Evolutionary conservation across 441 rosid genomes (phyloP).

Genomic region (Populus trichocarpa): DNA sequence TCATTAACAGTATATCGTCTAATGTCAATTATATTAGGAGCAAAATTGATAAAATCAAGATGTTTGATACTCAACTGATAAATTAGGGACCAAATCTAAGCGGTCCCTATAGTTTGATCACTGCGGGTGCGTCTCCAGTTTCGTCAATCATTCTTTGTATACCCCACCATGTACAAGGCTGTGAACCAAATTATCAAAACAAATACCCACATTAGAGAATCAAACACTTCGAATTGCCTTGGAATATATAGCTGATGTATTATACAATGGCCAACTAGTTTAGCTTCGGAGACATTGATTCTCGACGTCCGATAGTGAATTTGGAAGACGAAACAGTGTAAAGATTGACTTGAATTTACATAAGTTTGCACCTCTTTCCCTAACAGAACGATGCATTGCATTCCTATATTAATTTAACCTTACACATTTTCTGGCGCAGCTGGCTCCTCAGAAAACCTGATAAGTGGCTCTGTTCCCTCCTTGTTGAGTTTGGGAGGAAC

Average conservation of each 20-base stretch:
- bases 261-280: not conserved
- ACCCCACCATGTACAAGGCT: too few relatives aligned
- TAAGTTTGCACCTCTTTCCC: not conserved
- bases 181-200: not conserved
- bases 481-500: constrained; percentile 24
- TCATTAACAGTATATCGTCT: too few relatives aligned
- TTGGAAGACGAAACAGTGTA: not conserved
- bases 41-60: too few relatives aligned
- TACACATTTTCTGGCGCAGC: constrained; percentile 41
- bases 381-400: not conserved
- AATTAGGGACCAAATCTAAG: too few relatives aligned
- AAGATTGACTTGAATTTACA: not conserved
- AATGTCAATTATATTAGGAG: too few relatives aligned
- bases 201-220: not conserved
- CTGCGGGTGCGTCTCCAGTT: too few relatives aligned
- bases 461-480: constrained; percentile 47
- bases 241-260: not conserved
- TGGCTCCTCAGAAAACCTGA: constrained; percentile 31
- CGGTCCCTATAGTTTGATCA: too few relatives aligned
- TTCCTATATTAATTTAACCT: constrained; percentile 7
- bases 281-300: not conserved
- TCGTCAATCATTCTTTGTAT: too few relatives aligned
- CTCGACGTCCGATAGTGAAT: not conserved
- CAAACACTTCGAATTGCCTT: not conserved
- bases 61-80: too few relatives aligned